Conservation (phyloP, 208 protist species). For the Crithidia acanthocephali region DNA sequence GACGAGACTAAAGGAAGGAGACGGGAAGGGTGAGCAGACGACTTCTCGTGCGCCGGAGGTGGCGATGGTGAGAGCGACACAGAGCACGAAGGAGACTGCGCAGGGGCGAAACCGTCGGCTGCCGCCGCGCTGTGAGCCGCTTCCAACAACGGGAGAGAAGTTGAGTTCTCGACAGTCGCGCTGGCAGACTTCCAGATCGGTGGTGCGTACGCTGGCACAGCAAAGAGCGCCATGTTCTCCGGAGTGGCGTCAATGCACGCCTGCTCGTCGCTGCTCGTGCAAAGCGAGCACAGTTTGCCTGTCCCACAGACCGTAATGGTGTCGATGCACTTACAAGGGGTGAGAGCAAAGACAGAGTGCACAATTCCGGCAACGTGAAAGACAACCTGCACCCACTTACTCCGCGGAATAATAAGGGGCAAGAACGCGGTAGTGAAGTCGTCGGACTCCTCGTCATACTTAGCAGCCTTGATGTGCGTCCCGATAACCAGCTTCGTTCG, state of each 20-base stretch:
- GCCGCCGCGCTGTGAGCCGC: neutral
- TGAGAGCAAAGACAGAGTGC: constrained; percentile 58
- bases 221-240: constrained; percentile 72
- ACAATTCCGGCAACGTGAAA: constrained; percentile 82
- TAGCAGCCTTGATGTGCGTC: constrained; percentile 59
- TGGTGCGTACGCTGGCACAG: constrained; percentile 80
- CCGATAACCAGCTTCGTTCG: constrained; percentile 75
- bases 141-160: constrained; percentile 6
- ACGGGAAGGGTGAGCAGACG: neutral
- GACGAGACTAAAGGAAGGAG: constrained; percentile 2
- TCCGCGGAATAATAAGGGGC: constrained; percentile 78
- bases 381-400: constrained; percentile 86
- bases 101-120: neutral
- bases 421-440: constrained; percentile 54
- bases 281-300: constrained; percentile 47
- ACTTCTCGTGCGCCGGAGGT: neutral
- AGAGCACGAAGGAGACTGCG: neutral
- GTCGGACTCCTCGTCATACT: constrained; percentile 34
- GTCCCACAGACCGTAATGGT: constrained; percentile 62
- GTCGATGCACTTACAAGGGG: constrained; percentile 69
- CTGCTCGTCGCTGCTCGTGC: constrained; percentile 68
- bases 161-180: neutral
- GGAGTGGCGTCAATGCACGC: constrained; percentile 72
- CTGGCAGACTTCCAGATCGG: constrained; percentile 70
- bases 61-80: constrained; percentile 1